Percentiles rank a stretch among this genome's conserved stretches.
Evolutionary conservation across 345 rosid genomes (phyloP).

Genomic region (Orychophragmus violaceus): DNA sequence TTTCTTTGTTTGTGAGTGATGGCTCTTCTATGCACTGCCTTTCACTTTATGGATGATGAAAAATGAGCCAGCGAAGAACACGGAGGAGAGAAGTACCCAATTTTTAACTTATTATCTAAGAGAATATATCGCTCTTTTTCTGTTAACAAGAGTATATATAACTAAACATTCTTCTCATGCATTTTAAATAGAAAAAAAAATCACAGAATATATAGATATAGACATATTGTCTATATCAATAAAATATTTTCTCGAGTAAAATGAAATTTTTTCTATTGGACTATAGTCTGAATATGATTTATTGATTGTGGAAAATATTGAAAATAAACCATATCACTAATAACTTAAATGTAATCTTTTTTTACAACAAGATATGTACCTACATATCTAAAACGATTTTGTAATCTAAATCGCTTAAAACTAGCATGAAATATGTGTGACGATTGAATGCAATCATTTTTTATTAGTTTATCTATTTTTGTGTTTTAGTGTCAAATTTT

Average conservation of each 20-base stretch:
- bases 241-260: too few relatives aligned
- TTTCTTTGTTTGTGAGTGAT: conserved; percentile 29
- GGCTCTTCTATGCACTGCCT: conserved; percentile 29
- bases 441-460: too few relatives aligned
- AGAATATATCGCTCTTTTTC: conserved; percentile 1
- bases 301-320: not conserved
- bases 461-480: too few relatives aligned
- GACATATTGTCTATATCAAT: too few relatives aligned
- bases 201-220: too few relatives aligned
- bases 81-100: conserved; percentile 26
- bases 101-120: conserved; percentile 17
- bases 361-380: too few relatives aligned
- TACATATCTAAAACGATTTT: too few relatives aligned
- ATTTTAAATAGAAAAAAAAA: not conserved
- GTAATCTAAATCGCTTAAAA: too few relatives aligned
- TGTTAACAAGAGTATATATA: not conserved
- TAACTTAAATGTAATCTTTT: not conserved
- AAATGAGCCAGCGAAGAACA: conserved; percentile 32
- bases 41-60: conserved; percentile 34
- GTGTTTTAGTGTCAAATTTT: not conserved
- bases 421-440: too few relatives aligned
- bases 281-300: not conserved
- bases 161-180: not conserved
- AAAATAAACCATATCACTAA: not conserved
- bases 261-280: too few relatives aligned